These are phyloP conservation scores for Diplodia scrobiculata DNA, from an alignment of 2,329 filamentous ascomycete species.

Conservation along the genomic window DNA sequence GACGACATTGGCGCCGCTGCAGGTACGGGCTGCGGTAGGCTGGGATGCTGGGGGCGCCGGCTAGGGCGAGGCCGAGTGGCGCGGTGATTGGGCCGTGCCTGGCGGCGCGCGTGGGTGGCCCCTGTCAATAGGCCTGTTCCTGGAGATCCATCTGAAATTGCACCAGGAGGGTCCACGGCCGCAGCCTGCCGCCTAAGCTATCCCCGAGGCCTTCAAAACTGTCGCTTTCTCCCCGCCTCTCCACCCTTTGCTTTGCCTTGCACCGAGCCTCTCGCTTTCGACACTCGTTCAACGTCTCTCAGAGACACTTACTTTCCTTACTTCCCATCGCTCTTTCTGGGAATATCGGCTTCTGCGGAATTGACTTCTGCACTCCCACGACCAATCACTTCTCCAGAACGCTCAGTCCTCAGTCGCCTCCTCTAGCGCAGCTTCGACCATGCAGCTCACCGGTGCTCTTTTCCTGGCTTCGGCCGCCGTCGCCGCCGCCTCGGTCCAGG, in stretches of 20 bases:
- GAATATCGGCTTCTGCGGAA: constrained; percentile 37
- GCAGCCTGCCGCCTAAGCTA: not conserved
- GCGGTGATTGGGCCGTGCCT: constrained; percentile 5
- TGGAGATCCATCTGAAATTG: constrained; percentile 26
- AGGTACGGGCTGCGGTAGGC: constrained; percentile 7
- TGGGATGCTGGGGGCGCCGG: not conserved
- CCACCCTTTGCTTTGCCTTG: constrained; percentile 33
- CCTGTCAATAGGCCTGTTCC: constrained; percentile 19
- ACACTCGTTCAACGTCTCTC: constrained; percentile 41
- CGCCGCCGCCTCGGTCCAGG: constrained; percentile 37
- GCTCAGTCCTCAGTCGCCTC: constrained; percentile 37
- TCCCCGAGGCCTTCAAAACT: constrained; percentile 7
- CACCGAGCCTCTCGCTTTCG: constrained; percentile 35
- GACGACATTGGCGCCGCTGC: constrained; percentile 6
- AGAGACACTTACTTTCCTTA: constrained; percentile 42
- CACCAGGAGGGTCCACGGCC: constrained; percentile 17
- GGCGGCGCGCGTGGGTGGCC: constrained; percentile 6
- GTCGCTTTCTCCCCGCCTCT: constrained; percentile 29
- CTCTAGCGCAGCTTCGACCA: constrained; percentile 34
- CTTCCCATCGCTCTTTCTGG: constrained; percentile 46
- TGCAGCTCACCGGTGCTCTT: constrained; percentile 34
- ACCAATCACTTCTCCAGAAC: constrained; percentile 32
- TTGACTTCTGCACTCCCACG: constrained; percentile 39
- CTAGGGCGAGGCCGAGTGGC: not conserved
- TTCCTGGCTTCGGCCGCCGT: constrained; percentile 30